phyloP scores from a whole-genome alignment of 441 rosid genomes.

The Croton setiger region DNA sequence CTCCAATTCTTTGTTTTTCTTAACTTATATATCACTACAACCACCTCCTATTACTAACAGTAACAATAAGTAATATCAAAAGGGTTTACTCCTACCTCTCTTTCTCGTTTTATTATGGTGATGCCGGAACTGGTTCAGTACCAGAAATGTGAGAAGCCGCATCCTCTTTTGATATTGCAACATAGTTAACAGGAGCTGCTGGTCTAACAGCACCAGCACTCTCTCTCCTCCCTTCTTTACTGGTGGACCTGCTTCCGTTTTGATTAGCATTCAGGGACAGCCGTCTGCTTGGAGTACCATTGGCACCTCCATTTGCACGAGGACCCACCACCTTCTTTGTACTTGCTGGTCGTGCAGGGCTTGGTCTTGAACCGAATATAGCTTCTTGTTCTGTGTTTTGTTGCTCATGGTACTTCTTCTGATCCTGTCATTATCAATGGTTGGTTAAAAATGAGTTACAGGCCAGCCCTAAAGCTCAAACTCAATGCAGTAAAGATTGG shows the following conservation, averaged over 20 bases:
- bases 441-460: background rate
- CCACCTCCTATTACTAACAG: slow-evolving; percentile 30
- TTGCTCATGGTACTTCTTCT: slow-evolving; percentile 84
- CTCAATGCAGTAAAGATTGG: background rate
- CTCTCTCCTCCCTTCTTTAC: slow-evolving; percentile 78
- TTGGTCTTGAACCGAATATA: slow-evolving; percentile 65
- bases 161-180: slow-evolving; percentile 80
- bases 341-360: slow-evolving; percentile 76
- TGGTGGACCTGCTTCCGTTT: slow-evolving; percentile 63
- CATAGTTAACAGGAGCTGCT: slow-evolving; percentile 68
- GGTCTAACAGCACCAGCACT: slow-evolving; percentile 41
- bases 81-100: slow-evolving; percentile 25
- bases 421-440: slow-evolving; percentile 48
- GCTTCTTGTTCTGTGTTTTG: slow-evolving; percentile 78
- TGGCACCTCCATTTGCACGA: slow-evolving; percentile 63
- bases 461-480: background rate
- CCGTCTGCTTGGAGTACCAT: slow-evolving; percentile 80
- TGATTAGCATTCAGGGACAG: slow-evolving; percentile 72
- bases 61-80: slow-evolving; percentile 22
- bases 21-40: slow-evolving; percentile 32
- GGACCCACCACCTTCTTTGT: slow-evolving; percentile 65
- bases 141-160: slow-evolving; percentile 70
- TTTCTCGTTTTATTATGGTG: slow-evolving; percentile 49
- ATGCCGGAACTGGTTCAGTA: slow-evolving; percentile 50
- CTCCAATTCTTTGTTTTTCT: slow-evolving; percentile 26